Evolutionary conservation across 176 grass and related monocot genomes (phyloP).

Genomic region (Coix lacrymajobi): DNA sequence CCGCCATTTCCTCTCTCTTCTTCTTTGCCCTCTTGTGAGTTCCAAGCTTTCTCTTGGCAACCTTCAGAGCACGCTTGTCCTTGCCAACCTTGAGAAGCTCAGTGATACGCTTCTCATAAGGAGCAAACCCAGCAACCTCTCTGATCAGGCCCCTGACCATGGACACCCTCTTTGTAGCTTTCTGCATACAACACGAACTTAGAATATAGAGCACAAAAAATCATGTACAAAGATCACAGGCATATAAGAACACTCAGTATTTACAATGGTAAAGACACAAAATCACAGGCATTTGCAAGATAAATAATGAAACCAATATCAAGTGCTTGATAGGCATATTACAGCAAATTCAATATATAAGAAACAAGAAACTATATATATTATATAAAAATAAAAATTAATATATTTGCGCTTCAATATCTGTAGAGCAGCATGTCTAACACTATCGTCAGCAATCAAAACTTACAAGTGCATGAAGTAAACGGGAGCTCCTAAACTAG

Average conservation of each 20-base stretch:
- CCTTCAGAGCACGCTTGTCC: constrained; percentile 59
- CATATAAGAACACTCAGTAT: not conserved
- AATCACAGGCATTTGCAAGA: not conserved
- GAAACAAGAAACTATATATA: no score
- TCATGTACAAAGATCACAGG: not conserved
- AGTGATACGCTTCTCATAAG: constrained; percentile 58
- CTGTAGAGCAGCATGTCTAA: not conserved
- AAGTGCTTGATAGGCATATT: no score
- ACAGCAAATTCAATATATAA: not conserved
- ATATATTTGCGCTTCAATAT: not conserved
- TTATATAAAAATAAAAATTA: no score
- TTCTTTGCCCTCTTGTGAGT: constrained; percentile 69
- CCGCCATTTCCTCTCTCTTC: constrained; percentile 63
- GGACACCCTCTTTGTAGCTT: constrained; percentile 44
- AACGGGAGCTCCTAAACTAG: not conserved
- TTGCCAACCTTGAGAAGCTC: constrained; percentile 63
- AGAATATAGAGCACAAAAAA: not conserved
- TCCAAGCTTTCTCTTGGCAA: constrained; percentile 53
- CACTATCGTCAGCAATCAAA: not conserved
- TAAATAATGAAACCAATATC: not conserved
- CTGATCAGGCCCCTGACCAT: constrained; percentile 51
- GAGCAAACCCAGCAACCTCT: constrained; percentile 61
- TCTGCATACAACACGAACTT: constrained; percentile 7
- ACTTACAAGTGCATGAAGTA: not conserved
- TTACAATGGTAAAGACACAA: not conserved